Conservation (phyloP, 352 stramenopile species). For the Lagenidium sp. region DNA sequence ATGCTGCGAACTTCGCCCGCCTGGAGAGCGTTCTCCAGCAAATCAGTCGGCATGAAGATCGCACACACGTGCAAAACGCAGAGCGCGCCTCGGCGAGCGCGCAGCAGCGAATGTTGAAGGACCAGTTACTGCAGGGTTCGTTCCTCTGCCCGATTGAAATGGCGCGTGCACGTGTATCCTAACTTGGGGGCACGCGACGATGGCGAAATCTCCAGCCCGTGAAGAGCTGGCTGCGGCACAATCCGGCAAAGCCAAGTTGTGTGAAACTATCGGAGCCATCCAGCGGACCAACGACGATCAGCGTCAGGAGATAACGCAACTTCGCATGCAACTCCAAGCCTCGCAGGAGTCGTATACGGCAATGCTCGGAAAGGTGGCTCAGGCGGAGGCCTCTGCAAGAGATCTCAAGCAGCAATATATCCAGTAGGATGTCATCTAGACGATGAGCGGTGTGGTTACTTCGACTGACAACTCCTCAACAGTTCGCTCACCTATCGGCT, state of each 20-base stretch:
- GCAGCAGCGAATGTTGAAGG: constrained; percentile 40
- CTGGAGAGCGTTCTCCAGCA: constrained; percentile 48
- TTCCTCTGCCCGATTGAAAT: too few species aligned
- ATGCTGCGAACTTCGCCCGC: constrained; percentile 21
- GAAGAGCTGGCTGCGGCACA: constrained; percentile 39
- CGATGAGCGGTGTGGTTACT: background rate
- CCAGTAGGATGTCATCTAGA: constrained; percentile 12
- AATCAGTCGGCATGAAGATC: constrained; percentile 40
- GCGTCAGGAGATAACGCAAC: constrained; percentile 25
- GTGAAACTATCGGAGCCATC: constrained; percentile 44
- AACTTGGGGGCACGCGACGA: too few species aligned
- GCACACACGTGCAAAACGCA: constrained; percentile 26
- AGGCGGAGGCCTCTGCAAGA: constrained; percentile 22
- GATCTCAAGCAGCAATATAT: constrained; percentile 52
- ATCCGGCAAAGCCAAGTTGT: constrained; percentile 36
- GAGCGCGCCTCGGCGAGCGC: constrained; percentile 31
- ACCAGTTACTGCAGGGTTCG: constrained; percentile 43
- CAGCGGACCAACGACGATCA: constrained; percentile 38
- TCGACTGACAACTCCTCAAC: background rate
- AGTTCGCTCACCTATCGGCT: constrained; percentile 51
- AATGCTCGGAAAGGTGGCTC: constrained; percentile 36
- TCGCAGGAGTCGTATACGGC: constrained; percentile 31
- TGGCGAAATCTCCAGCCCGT: constrained; percentile 20
- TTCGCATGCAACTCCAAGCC: constrained; percentile 33
- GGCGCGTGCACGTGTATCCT: too few species aligned